Base-by-base conservation (phyloP, 1,139 yeast genomes). In the Sugiyamaella novakii region DNA sequence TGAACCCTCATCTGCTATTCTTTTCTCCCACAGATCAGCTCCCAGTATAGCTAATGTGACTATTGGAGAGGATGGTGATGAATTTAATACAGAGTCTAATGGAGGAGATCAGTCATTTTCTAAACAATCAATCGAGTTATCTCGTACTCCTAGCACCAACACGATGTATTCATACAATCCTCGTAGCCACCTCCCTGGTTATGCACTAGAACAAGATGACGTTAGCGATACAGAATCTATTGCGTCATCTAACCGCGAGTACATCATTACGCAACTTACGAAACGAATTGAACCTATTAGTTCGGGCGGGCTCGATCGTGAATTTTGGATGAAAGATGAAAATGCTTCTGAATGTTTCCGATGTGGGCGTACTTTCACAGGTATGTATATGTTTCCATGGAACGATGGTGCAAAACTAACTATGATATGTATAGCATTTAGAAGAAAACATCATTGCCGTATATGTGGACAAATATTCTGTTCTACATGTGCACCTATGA, bases 391-490 rank as follows among this genome's bases (percentile, higher is more conserved):
- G n/a, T n/a, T n/a, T n/a, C n/a, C n/a, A n/a, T n/a, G n/a, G n/a
- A n/a, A n/a, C n/a, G n/a, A n/a, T n/a, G n/a, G n/a, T n/a, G n/a
- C n/a, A n/a, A n/a, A n/a, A n/a, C n/a, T n/a, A n/a, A n/a, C n/a
- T n/a, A n/a, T n/a, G n/a, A n/a, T n/a, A n/a, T n/a, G n/a, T 41
- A 15, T 37, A 55, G 64, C 84, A 0, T 92, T 91, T 68, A 72
- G 97, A 62, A 75, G 98, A 57, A 87, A 87, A 58, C 98, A 92
- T 65, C 98, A 92, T 66, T 92, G 98, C 63, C 73, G 98, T 44
- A 83, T 91, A 45, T 92, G 98, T 68, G 98, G 98, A 2, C 97
- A 91, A 65, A 92, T 92, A 36, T 92, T 89, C 62, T 92, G 98
- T 66, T 78, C 87, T 27, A 77, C 78, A n/a, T 92, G 98, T 66